Evolutionary conservation across 1,284 basidiomycete genomes (phyloP).

Genomic region (Austroboletus niveus): DNA sequence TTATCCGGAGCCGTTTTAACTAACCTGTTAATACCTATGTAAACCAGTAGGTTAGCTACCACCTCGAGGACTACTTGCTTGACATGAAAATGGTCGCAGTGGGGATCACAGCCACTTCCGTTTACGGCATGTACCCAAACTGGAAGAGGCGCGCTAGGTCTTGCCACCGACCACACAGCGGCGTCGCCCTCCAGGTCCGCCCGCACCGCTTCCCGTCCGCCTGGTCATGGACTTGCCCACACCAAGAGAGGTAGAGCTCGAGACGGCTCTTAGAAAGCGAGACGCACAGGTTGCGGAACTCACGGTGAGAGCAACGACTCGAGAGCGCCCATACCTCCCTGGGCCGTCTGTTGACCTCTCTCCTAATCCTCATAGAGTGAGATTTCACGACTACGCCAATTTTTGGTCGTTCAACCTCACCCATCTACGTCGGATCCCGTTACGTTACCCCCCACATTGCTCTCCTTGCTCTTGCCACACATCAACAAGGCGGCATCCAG

Average conservation of each 20-base stretch:
- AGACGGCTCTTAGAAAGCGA: constrained; percentile 66
- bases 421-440: constrained; percentile 58
- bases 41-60: no score
- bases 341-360: constrained; percentile 18
- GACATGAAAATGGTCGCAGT: no score
- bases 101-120: constrained; percentile 29
- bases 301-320: constrained; percentile 46
- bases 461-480: constrained; percentile 65
- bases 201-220: constrained; percentile 14
- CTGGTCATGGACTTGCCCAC: constrained; percentile 64
- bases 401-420: constrained; percentile 51
- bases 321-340: constrained; percentile 15
- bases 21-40: no score
- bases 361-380: constrained; percentile 53
- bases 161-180: constrained; percentile 33
- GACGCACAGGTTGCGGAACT: constrained; percentile 69
- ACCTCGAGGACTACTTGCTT: no score
- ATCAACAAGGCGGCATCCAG: constrained; percentile 43
- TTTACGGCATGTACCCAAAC: constrained; percentile 31
- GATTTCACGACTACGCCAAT: constrained; percentile 60
- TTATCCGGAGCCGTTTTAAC: no score
- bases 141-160: constrained; percentile 26
- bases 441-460: constrained; percentile 63
- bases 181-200: constrained; percentile 14
- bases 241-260: constrained; percentile 72